These are phyloP conservation scores for Apostasia shenzhenica DNA, from an alignment of 106 monocot species.

Conservation along the genomic window DNA sequence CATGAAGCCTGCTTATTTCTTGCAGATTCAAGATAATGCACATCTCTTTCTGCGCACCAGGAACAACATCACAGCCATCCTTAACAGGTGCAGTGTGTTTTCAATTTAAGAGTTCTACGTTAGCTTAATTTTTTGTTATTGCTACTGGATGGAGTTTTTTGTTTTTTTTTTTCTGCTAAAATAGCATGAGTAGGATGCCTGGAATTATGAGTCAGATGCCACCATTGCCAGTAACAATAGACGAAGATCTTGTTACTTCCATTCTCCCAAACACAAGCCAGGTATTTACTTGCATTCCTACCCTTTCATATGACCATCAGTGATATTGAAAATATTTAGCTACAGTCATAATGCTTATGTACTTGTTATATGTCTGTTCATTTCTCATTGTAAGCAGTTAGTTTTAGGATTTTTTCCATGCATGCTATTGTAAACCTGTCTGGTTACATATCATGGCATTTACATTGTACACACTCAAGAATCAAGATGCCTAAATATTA, in stretches of 20 bases:
- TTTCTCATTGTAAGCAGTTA: no score
- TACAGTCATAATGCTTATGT: no score
- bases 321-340: no score
- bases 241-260: constrained; percentile 28
- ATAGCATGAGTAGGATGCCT: constrained; percentile 50
- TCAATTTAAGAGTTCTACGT: neutral
- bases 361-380: no score
- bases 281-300: constrained; percentile 7
- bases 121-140: neutral
- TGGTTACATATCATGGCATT: no score
- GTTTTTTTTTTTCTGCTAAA: neutral
- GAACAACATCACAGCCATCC: constrained; percentile 34
- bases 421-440: no score
- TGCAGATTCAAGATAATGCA: constrained; percentile 47
- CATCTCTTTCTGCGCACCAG: constrained; percentile 37
- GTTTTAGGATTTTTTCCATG: no score
- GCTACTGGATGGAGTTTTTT: neutral
- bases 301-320: no score
- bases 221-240: constrained; percentile 28
- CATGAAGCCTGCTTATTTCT: neutral
- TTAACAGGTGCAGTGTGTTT: constrained; percentile 28
- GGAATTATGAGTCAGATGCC: constrained; percentile 59
- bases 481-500: no score
- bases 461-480: no score
- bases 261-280: constrained; percentile 27